These are phyloP conservation scores for Lineolata rhizophorae DNA, from an alignment of 495 filamentous ascomycete genomes.

Conservation along the genomic window DNA sequence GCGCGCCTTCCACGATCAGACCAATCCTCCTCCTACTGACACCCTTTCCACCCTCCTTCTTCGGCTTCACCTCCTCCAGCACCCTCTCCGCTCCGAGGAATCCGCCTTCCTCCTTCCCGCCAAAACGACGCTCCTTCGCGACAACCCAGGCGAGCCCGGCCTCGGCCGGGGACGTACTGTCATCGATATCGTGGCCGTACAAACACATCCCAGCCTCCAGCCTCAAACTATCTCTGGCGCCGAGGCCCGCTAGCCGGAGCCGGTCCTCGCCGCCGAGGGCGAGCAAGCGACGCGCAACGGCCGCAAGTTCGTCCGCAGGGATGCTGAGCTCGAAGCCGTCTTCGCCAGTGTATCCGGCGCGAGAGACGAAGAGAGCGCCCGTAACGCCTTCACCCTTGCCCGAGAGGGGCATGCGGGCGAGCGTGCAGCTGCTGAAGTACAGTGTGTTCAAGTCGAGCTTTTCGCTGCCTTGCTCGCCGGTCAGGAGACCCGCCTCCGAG, in stretches of 20 bases:
- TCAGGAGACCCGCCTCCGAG: conserved; percentile 13
- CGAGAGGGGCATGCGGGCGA: conserved; percentile 29
- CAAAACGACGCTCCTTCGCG: conserved; percentile 51
- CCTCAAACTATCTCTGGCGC: conserved; percentile 74
- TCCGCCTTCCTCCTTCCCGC: conserved; percentile 29
- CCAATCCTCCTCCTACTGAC: conserved; percentile 58
- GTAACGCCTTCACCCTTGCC: conserved; percentile 16
- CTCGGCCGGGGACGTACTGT: conserved; percentile 69
- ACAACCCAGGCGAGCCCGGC: conserved; percentile 73
- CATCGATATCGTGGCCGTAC: conserved; percentile 92
- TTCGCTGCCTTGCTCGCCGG: conserved; percentile 9
- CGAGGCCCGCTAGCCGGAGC: conserved; percentile 65
- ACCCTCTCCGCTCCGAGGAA: conserved; percentile 57
- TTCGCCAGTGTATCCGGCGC: conserved; percentile 91
- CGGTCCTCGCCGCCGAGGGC: conserved; percentile 32
- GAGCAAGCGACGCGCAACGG: conserved; percentile 42
- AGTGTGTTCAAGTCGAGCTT: conserved; percentile 39
- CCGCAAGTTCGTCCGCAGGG: conserved; percentile 11
- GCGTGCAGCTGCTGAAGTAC: conserved; percentile 59
- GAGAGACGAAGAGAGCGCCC: conserved; percentile 48
- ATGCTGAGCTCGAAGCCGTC: conserved; percentile 96
- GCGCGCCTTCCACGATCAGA: conserved; percentile 63
- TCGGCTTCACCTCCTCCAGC: conserved; percentile 44
- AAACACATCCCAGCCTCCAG: conserved; percentile 96
- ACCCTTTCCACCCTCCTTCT: conserved; percentile 39